Percentiles rank a stretch among this genome's conserved stretches.
Conservation (phyloP, 805 yeast species). For the Starmerella riodocensis region DNA sequence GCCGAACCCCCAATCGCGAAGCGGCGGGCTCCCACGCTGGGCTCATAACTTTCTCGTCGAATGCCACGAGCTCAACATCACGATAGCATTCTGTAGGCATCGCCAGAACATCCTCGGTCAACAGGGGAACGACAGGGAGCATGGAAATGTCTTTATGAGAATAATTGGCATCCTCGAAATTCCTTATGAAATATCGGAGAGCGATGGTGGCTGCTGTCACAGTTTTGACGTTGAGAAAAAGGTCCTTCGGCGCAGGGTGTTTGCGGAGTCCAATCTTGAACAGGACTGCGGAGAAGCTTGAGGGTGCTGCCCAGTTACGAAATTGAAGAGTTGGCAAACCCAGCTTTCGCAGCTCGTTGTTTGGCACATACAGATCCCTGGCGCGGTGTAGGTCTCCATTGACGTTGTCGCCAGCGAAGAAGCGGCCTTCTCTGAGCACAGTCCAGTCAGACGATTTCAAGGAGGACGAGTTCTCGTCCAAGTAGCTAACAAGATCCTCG, state of each 20-base stretch:
- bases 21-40: slow-evolving; percentile 20
- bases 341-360: slow-evolving; percentile 19
- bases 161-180: slow-evolving; percentile 21
- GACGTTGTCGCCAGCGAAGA: slow-evolving; percentile 20
- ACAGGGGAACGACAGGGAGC: slow-evolving; percentile 19
- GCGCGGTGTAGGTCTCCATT: slow-evolving; percentile 1
- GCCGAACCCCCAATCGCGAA: slow-evolving; percentile 25
- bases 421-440: slow-evolving; percentile 22
- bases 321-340: slow-evolving; percentile 25
- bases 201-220: slow-evolving; percentile 15
- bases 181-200: slow-evolving; percentile 23
- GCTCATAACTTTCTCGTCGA: slow-evolving; percentile 25
- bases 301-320: slow-evolving; percentile 21
- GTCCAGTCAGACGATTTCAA: slow-evolving; percentile 26
- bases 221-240: slow-evolving; percentile 17
- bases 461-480: slow-evolving; percentile 21
- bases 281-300: slow-evolving; percentile 25
- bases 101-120: slow-evolving; percentile 1
- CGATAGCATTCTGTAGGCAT: slow-evolving; percentile 22
- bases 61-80: slow-evolving; percentile 19
- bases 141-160: slow-evolving; percentile 2
- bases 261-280: slow-evolving; percentile 24
- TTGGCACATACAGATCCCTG: slow-evolving; percentile 25
- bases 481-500: slow-evolving; percentile 27
- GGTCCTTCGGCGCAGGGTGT: slow-evolving; percentile 21